Conservation (phyloP, 2,329 filamentous ascomycete species). For the Pseudocercospora fijiensis region DNA sequence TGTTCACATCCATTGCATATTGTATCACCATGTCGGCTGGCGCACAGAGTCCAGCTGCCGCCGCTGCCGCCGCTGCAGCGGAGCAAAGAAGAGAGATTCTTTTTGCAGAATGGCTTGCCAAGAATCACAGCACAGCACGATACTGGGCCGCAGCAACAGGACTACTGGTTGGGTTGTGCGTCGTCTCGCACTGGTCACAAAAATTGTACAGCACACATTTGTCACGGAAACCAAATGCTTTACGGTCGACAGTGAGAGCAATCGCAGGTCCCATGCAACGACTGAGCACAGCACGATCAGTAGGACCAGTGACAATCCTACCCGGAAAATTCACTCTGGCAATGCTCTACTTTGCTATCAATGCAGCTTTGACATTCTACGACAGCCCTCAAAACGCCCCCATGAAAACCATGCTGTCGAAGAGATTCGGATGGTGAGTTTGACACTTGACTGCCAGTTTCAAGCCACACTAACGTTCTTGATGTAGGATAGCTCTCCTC, state of each 20-base stretch:
- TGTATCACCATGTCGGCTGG: slow-evolving; percentile 16
- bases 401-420: slow-evolving; percentile 24
- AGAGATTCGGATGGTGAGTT: slow-evolving; percentile 30
- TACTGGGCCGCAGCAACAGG: slow-evolving; percentile 23
- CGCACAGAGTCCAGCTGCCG: slow-evolving; percentile 6
- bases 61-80: slow-evolving; percentile 16
- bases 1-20: neutral
- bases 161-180: slow-evolving; percentile 20
- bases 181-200: slow-evolving; percentile 19
- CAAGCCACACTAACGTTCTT: neutral
- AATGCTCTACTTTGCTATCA: slow-evolving; percentile 23
- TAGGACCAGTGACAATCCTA: slow-evolving; percentile 13
- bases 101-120: slow-evolving; percentile 21
- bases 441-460: neutral
- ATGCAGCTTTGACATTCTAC: slow-evolving; percentile 23
- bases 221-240: slow-evolving; percentile 6
- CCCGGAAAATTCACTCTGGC: slow-evolving; percentile 13
- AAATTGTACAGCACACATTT: slow-evolving; percentile 4
- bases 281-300: neutral
- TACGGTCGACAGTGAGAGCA: neutral
- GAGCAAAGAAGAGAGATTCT: slow-evolving; percentile 12
- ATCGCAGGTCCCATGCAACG: slow-evolving; percentile 1
- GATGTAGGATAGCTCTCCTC: slow-evolving; percentile 26
- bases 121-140: slow-evolving; percentile 21
- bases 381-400: slow-evolving; percentile 18